Percentiles rank a stretch among this genome's conserved stretches.
These are phyloP conservation scores for Elsinoe fawcettii DNA, from an alignment of 2,329 filamentous ascomycete genomes.

Conservation along the genomic window DNA sequence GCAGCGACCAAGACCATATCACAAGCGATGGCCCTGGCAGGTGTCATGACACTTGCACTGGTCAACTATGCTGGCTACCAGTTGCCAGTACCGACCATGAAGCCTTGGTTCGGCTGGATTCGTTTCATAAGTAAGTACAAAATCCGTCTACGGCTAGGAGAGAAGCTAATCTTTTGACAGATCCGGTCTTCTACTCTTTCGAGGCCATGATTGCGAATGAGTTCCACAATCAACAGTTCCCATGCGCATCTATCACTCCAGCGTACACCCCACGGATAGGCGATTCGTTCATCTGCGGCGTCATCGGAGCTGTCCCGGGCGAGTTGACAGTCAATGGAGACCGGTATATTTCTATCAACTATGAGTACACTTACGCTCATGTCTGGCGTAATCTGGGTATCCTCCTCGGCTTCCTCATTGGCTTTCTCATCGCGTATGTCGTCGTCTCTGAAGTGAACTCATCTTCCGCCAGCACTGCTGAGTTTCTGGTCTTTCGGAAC, in stretches of 20 bases:
- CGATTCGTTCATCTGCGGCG: conserved; percentile 24
- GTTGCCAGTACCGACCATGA: neutral
- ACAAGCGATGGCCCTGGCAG: too few relatives aligned
- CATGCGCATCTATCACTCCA: neutral
- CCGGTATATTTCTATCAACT: conserved; percentile 23
- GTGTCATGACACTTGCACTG: too few relatives aligned
- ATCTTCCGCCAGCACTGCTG: conserved; percentile 53
- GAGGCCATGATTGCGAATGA: neutral
- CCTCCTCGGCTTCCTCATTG: conserved; percentile 50
- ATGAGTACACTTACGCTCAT: conserved; percentile 35
- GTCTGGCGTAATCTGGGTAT: conserved; percentile 58
- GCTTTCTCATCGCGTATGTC: conserved; percentile 51
- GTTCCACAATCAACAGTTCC: neutral
- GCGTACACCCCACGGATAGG: neutral
- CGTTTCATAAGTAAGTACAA: too few relatives aligned
- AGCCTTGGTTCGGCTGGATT: neutral
- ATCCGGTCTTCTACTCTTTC: neutral
- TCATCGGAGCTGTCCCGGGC: conserved; percentile 34
- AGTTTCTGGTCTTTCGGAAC: conserved; percentile 57
- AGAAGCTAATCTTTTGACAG: too few relatives aligned
- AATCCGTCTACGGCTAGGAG: too few relatives aligned
- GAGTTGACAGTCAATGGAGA: conserved; percentile 32
- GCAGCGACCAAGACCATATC: too few relatives aligned
- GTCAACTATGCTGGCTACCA: neutral
- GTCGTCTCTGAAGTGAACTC: conserved; percentile 58